Evolutionary conservation across 345 rosid genomes (phyloP), one percentile per base, ranked within the genome.

Genomic region (Raphanus raphanistrum): DNA sequence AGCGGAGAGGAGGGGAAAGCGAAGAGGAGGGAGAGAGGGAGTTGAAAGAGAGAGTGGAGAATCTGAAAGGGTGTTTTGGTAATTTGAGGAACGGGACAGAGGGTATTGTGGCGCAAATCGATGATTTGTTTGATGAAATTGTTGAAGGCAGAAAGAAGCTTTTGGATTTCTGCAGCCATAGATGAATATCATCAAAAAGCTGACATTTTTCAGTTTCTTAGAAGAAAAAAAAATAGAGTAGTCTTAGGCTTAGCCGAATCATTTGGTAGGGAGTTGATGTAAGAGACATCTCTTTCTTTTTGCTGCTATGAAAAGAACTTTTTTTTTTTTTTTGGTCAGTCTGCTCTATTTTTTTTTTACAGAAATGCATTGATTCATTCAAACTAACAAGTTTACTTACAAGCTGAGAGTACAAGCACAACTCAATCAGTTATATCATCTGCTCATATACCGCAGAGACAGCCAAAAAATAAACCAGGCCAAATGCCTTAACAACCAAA

Each of bases 121-220:
- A 94, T 86, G 96, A 90, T 85, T 86, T 94, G 84, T 86, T 90
- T 76, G 94, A 94, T 81, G 97, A 94, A 76, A 90, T 90, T 67
- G 94, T 92, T 75, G 94, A 92, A 77, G 96, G 92, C 62, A 89
- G 97, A 59, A 88, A 88, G 84, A 86, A 84, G 79, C 90, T 90
- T 76, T 78, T 89, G 83, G 93, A 92, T 85, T 75, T 91, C 82
- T 91, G 92, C 86, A 85, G 85, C 76, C 90, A 82, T 76, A 90
- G 90, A 78, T 88, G 87, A 80, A n/a, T 63, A 32, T 32, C 48
- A 68, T 33, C 36, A 33, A 33, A 41, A 74, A 70, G 72, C 35
- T 48, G 67, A 76, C 75, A 71, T 45, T 78, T 57, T 54, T 58
- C 57, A 59, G 55, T 35, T 63, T 67, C 68, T 5, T 12, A 3